Evolutionary conservation across 257 asterid genomes (phyloP).

Genomic region (Henckelia pumila): DNA sequence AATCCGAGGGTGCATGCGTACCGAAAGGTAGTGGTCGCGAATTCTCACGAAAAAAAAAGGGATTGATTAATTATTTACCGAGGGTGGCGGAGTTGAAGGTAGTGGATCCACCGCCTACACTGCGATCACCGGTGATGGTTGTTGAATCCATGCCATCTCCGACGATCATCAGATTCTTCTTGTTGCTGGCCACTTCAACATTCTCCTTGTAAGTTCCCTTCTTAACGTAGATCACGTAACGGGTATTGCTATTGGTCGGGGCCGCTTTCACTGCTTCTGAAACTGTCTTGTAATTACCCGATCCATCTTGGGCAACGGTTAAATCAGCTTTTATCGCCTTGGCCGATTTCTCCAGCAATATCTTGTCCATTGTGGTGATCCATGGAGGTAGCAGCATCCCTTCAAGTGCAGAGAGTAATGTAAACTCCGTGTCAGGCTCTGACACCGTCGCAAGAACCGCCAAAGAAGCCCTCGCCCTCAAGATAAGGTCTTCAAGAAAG

Average conservation of each 20-base stretch:
- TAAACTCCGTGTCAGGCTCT: not conserved
- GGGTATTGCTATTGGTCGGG: conserved; percentile 29
- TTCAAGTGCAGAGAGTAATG: not conserved
- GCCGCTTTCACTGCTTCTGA: conserved; percentile 46
- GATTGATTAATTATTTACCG: conserved; percentile 44
- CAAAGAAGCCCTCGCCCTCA: conserved; percentile 39
- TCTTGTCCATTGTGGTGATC: conserved; percentile 38
- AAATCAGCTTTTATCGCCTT: conserved; percentile 30
- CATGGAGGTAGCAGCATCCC: conserved; percentile 36
- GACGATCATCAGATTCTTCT: conserved; percentile 48
- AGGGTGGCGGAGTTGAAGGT: conserved; percentile 58
- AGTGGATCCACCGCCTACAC: conserved; percentile 43
- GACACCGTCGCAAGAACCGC: conserved; percentile 32
- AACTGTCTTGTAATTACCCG: conserved; percentile 40
- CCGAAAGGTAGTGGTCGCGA: too few species aligned
- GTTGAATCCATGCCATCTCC: conserved; percentile 57
- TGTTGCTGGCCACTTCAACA: conserved; percentile 38
- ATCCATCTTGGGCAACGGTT: conserved; percentile 46
- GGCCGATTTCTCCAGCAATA: conserved; percentile 27
- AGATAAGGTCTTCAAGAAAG: conserved; percentile 27
- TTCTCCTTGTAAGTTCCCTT: conserved; percentile 51
- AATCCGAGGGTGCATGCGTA: too few species aligned
- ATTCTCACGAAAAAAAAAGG: too few species aligned
- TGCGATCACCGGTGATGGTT: conserved; percentile 44
- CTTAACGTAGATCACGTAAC: conserved; percentile 50